Conservation (phyloP, 805 yeast genomes). For the Hanseniaspora meyeri region DNA sequence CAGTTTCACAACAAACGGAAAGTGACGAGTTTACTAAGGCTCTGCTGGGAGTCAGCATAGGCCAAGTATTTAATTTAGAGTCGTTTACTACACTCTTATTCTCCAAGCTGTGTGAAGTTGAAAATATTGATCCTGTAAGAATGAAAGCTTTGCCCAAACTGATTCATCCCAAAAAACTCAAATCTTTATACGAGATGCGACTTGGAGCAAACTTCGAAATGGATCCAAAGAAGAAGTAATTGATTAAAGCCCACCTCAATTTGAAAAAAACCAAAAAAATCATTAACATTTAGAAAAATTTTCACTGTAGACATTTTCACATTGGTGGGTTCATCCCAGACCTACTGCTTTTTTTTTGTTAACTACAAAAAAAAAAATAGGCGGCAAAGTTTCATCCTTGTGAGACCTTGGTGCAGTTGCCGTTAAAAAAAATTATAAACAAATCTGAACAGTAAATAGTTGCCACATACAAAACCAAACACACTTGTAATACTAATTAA, state of each 20-base stretch:
- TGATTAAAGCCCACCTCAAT: background rate
- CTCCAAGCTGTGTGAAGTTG: background rate
- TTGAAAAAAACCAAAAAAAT: too few species aligned
- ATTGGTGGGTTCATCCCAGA: too few species aligned
- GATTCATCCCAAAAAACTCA: background rate
- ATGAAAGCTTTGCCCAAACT: background rate
- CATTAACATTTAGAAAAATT: too few species aligned
- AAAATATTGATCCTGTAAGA: background rate
- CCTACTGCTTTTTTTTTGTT: too few species aligned
- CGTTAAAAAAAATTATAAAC: too few species aligned
- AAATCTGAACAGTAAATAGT: background rate
- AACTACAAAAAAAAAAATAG: constrained; percentile 5
- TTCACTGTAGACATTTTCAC: background rate
- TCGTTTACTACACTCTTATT: background rate
- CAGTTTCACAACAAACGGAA: background rate
- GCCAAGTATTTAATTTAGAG: background rate
- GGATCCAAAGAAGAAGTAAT: background rate
- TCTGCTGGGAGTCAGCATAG: background rate
- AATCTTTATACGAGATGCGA: background rate
- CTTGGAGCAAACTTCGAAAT: constrained; percentile 7
- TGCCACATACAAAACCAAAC: background rate
- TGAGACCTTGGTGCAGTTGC: background rate
- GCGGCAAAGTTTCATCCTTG: background rate
- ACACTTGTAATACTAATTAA: background rate
- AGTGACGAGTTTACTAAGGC: background rate